Percentiles rank a stretch among this genome's conserved stretches.
Evolutionary conservation across 2,329 filamentous ascomycete genomes (phyloP).

Genomic region (Neonectria neomacrospora): DNA sequence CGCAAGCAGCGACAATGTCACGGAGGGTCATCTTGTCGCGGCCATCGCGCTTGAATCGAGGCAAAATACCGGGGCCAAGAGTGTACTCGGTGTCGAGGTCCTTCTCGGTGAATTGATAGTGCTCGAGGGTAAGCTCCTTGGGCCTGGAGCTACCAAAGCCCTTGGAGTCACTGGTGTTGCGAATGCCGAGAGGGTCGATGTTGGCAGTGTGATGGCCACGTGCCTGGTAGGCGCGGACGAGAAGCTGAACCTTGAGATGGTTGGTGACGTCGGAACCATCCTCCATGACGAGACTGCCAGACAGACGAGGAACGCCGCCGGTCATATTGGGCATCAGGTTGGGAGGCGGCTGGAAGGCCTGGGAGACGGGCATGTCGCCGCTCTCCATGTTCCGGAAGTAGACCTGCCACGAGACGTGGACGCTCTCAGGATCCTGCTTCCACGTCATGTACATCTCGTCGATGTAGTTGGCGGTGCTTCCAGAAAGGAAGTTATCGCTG

Average conservation of each 20-base stretch:
- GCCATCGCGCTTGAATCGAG: conserved; percentile 87
- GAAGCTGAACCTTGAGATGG: conserved; percentile 96
- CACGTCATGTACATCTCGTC: conserved; percentile 99
- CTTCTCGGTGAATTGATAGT: conserved; percentile 95
- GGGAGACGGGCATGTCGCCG: conserved; percentile 96
- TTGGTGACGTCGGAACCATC: conserved; percentile 88
- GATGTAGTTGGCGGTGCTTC: conserved; percentile 98
- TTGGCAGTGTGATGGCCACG: conserved; percentile 98
- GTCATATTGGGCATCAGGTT: conserved; percentile 87
- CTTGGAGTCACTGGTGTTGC: conserved; percentile 68
- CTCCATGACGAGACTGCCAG: conserved; percentile 74
- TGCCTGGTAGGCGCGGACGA: conserved; percentile 97
- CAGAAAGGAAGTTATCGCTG: conserved; percentile 95
- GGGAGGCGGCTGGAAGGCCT: conserved; percentile 95
- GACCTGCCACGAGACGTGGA: conserved; percentile 98
- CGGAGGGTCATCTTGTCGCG: conserved; percentile 96
- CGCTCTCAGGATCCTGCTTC: conserved; percentile 92
- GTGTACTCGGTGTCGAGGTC: conserved; percentile 93
- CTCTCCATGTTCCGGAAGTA: conserved; percentile 99
- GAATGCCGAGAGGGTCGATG: conserved; percentile 95
- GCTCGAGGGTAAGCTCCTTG: conserved; percentile 90
- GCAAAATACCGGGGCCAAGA: conserved; percentile 93
- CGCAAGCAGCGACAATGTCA: conserved; percentile 92
- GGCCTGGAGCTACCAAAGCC: conserved; percentile 88
- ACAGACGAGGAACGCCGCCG: conserved; percentile 78